Base-by-base conservation (phyloP, 192 early-diverging fungal species). In the Entomortierella beljakovae region DNA sequence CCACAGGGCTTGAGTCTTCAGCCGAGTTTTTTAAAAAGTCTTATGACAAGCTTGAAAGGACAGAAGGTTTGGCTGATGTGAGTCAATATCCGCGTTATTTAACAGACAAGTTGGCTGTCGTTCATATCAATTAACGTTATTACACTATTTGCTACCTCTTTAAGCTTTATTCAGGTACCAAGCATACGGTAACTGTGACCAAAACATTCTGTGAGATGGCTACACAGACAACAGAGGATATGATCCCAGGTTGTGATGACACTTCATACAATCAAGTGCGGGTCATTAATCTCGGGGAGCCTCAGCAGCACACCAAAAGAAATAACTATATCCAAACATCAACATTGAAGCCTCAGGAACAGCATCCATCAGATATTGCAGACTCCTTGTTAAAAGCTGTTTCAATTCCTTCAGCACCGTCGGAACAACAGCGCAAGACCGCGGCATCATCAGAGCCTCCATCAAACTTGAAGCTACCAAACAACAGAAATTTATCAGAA, bases 161-260 rank as follows among this genome's bases (percentile, higher is more conserved):
- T 42, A 59, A 79, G 75, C 57, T 40, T 5, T 51, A 38, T 40
- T n/a, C 51, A 25, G 67, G 75, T 13, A 61, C 61, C 18, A 58
- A 57, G 28, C 49, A 51, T 18, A 55, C 53, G 3, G 61, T 60
- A 11, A 70, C 61, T 0, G 29, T 64, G 0, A 38, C 52, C 25
- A 79, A 57, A 34, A 79, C 61, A 0, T 79, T 51, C 33, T 29
- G 61, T 22, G 75, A 79, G 51, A 79, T 70, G 67, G 66, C 67
- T 9, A 79, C 75, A 11, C 75, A 79, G 33, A 79, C 75, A 6
- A 79, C 75, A 13, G 75, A 79, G 32, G 75, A 79, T 22, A 15
- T 38, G 6, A 8, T 38, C 6, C 37, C 37, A 38, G 61, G 65
- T 13, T 13, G 9, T 16, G n/a, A 64, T 20, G 62, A 60, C 0